phyloP scores from a whole-genome alignment of 1,139 yeast species.

The Zhuliangozyma blackwelliae region DNA sequence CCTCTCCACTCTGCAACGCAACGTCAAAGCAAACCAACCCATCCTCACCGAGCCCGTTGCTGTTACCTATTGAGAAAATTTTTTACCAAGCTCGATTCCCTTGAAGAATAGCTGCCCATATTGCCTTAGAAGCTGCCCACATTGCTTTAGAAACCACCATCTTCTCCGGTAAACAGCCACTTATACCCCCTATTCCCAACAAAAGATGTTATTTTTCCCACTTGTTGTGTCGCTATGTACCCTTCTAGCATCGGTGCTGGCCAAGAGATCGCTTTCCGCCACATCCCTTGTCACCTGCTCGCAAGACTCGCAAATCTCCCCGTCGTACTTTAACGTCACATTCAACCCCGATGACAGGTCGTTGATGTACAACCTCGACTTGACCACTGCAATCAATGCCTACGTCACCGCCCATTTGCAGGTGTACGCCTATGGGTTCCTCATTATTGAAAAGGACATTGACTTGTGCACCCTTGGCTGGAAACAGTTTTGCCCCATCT shows the following conservation, averaged over 20 bases:
- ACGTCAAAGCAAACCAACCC: no score
- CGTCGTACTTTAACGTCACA: conserved; percentile 60
- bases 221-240: conserved; percentile 3
- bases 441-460: conserved; percentile 48
- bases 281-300: conserved; percentile 72
- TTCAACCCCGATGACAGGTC: conserved; percentile 65
- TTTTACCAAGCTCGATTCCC: no score
- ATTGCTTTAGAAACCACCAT: no score
- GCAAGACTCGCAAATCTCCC: conserved; percentile 61
- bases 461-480: conserved; percentile 60
- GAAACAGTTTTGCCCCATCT: conserved; percentile 79
- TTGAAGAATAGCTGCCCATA: no score
- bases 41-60: no score
- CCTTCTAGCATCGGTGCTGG: conserved; percentile 10
- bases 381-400: conserved; percentile 57
- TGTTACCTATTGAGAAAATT: no score
- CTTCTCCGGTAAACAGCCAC: no score
- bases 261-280: conserved; percentile 47
- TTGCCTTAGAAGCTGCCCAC: no score
- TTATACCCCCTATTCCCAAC: no score
- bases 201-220: not conserved
- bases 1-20: no score
- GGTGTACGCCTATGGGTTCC: conserved; percentile 74
- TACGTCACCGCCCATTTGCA: conserved; percentile 56
- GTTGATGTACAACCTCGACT: conserved; percentile 55